Conservation (phyloP, 1,284 basidiomycete genomes). For the Wallemia hederae region DNA sequence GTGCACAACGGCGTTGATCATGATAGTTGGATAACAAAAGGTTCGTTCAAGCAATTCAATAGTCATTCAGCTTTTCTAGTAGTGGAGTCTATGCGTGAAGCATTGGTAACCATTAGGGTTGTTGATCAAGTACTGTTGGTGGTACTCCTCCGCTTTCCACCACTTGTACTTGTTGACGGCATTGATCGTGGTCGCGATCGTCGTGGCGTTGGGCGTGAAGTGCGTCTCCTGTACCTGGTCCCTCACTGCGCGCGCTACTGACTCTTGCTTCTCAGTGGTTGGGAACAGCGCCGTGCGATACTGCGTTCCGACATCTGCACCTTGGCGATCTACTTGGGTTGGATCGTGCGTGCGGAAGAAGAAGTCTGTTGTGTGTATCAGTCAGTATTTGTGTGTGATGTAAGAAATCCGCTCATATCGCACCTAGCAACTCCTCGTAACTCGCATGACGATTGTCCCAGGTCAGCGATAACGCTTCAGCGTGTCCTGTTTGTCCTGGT, state of each 20-base stretch:
- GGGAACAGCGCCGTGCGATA: slow-evolving; percentile 85
- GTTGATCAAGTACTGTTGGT: slow-evolving; percentile 24
- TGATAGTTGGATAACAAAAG: too few species aligned
- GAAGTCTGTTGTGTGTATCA: slow-evolving; percentile 27
- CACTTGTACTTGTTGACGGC: slow-evolving; percentile 32
- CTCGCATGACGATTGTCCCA: slow-evolving; percentile 50
- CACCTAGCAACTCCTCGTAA: slow-evolving; percentile 50
- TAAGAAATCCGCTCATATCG: not conserved
- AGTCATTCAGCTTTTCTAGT: not conserved
- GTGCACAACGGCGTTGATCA: not conserved
- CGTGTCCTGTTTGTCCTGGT: slow-evolving; percentile 35
- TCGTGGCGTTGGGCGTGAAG: slow-evolving; percentile 37
- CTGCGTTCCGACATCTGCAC: slow-evolving; percentile 45
- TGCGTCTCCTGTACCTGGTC: slow-evolving; percentile 60
- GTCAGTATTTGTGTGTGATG: not conserved
- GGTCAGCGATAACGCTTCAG: slow-evolving; percentile 59
- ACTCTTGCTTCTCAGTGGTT: slow-evolving; percentile 40
- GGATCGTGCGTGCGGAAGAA: slow-evolving; percentile 89
- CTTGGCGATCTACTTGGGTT: slow-evolving; percentile 50
- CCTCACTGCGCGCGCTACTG: slow-evolving; percentile 47
- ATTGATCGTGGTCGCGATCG: slow-evolving; percentile 46
- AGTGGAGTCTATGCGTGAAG: slow-evolving; percentile 25
- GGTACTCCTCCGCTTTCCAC: slow-evolving; percentile 41
- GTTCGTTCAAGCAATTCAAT: not conserved
- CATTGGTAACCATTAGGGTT: slow-evolving; percentile 30